phyloP scores from a whole-genome alignment of 306 rosid species.

The Coriaria nepalensis region DNA sequence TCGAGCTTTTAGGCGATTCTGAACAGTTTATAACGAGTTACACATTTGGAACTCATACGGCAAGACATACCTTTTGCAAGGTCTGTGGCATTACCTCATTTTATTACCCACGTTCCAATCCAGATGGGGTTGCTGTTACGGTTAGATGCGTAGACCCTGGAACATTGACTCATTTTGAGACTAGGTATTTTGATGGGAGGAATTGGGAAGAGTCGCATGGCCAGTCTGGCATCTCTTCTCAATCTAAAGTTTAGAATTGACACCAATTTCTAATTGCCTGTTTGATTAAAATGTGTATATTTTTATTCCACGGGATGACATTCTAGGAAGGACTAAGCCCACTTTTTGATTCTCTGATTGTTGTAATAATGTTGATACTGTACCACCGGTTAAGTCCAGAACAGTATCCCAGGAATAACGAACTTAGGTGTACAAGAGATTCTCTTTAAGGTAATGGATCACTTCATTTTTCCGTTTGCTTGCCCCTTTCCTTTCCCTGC shows the following conservation, averaged over 20 bases:
- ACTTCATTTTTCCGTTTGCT: too few relatives aligned
- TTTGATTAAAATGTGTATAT: too few relatives aligned
- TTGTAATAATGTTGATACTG: too few relatives aligned
- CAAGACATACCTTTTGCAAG: constrained; percentile 76
- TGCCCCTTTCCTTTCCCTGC: too few relatives aligned
- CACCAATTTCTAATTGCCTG: too few relatives aligned
- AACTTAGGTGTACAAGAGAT: too few relatives aligned
- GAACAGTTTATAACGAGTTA: constrained; percentile 53
- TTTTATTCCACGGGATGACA: too few relatives aligned
- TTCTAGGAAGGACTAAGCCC: too few relatives aligned
- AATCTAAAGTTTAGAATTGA: constrained; percentile 33
- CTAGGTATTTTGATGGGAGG: constrained; percentile 46
- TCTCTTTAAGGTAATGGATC: too few relatives aligned
- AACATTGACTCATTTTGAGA: constrained; percentile 42
- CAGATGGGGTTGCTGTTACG: constrained; percentile 69
- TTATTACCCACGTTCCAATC: constrained; percentile 72
- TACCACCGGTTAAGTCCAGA: too few relatives aligned
- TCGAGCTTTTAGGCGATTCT: constrained; percentile 57
- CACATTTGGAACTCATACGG: constrained; percentile 65
- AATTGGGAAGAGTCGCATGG: constrained; percentile 45
- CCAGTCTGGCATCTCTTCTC: constrained; percentile 27
- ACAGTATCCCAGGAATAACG: too few relatives aligned
- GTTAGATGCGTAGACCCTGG: constrained; percentile 75
- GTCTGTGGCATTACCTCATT: constrained; percentile 84
- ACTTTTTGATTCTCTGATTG: too few relatives aligned